phyloP scores from a whole-genome alignment of 345 rosid genomes.

The Arabis hirsuta region DNA sequence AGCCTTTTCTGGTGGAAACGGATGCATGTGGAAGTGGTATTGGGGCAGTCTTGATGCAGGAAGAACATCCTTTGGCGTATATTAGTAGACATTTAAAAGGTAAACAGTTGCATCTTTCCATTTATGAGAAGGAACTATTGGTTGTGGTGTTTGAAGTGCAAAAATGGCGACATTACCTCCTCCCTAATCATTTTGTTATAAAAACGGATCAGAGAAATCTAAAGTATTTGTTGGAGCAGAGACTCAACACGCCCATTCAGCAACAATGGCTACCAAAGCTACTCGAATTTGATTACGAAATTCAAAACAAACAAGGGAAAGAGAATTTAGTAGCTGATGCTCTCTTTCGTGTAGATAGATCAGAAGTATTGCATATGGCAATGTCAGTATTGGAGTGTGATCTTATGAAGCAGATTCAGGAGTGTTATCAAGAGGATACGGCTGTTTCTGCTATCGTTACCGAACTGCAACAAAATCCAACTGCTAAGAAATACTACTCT shows the following conservation, averaged over 20 bases:
- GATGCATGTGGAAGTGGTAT: not conserved
- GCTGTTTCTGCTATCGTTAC: rapidly evolving
- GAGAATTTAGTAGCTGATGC: not conserved
- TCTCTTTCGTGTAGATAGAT: not conserved
- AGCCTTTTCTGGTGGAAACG: not conserved
- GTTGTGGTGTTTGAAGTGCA: too few species aligned
- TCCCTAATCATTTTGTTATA: too few species aligned
- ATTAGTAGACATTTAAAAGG: not conserved
- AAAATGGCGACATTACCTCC: not conserved
- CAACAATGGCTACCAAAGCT: not conserved
- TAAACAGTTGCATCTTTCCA: too few species aligned
- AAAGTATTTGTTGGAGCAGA: too few species aligned
- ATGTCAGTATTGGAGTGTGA: not conserved
- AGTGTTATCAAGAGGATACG: not conserved
- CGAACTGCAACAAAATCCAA: not conserved
- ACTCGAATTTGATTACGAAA: not conserved
- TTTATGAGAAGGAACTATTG: too few species aligned
- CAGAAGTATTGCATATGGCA: not conserved
- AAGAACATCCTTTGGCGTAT: not conserved
- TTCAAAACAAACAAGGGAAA: not conserved
- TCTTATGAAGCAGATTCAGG: not conserved
- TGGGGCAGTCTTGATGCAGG: not conserved
- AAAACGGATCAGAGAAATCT: too few species aligned
- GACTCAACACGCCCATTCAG: not conserved
- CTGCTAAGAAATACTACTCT: not conserved